Conservation (phyloP, 148 eudicot genomes). For the Fagopyrum tataricum region DNA sequence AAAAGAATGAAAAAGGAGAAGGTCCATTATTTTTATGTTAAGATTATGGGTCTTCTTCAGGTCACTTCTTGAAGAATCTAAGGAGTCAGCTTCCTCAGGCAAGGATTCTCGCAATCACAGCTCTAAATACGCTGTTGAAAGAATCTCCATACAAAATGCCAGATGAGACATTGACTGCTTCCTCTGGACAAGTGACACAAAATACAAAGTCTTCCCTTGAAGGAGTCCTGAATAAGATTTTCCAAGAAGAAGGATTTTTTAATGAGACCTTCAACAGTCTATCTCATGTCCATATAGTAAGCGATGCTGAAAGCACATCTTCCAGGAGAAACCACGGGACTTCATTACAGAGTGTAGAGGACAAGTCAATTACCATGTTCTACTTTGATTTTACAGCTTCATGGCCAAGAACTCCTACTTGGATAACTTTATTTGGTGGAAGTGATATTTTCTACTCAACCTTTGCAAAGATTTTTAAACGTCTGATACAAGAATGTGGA, state of each 20-base stretch:
- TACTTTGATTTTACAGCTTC: constrained; percentile 95
- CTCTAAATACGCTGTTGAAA: constrained; percentile 83
- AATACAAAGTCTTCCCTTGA: constrained; percentile 66
- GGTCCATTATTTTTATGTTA: constrained; percentile 4
- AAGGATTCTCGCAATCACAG: constrained; percentile 91
- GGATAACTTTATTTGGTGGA: constrained; percentile 94
- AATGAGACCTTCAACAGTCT: constrained; percentile 77
- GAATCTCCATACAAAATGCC: constrained; percentile 84
- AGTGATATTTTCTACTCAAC: constrained; percentile 89
- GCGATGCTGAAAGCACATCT: constrained; percentile 62
- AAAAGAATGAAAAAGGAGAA: not conserved
- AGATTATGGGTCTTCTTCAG: constrained; percentile 33
- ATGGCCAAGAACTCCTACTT: constrained; percentile 99
- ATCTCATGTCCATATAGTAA: constrained; percentile 83
- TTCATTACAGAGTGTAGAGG: constrained; percentile 93
- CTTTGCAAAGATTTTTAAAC: constrained; percentile 93
- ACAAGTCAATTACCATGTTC: constrained; percentile 93
- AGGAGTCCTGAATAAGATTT: constrained; percentile 61
- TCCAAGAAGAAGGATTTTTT: constrained; percentile 92
- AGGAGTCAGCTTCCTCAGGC: constrained; percentile 97
- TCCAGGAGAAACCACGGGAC: constrained; percentile 63
- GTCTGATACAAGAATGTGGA: constrained; percentile 97
- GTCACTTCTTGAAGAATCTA: constrained; percentile 87
- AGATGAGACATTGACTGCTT: constrained; percentile 26
- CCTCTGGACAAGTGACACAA: constrained; percentile 28